Evolutionary conservation across 441 rosid species (phyloP).

Genomic region (Pelargonium myrrhifolium): DNA sequence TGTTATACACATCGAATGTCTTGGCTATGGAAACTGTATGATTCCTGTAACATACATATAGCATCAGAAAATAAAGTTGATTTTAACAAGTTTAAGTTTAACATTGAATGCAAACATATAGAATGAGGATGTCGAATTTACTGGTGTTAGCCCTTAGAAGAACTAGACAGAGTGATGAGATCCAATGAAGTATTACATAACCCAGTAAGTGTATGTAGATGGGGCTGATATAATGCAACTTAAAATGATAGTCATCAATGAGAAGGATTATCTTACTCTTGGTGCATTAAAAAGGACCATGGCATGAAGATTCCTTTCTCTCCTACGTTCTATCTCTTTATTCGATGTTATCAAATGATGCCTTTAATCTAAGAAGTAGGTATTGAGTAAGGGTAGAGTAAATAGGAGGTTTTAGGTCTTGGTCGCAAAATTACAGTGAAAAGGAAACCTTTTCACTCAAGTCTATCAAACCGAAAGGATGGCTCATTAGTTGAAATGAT

Average conservation of each 20-base stretch:
- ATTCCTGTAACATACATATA: neutral
- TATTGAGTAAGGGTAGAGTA: neutral
- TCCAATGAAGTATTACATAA: neutral
- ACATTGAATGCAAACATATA: neutral
- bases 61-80: neutral
- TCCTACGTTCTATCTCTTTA: neutral
- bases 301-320: neutral
- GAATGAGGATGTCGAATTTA: neutral
- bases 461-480: neutral
- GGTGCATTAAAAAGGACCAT: neutral
- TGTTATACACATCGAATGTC: neutral
- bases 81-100: conserved; percentile 2
- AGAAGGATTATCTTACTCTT: neutral
- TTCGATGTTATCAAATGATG: neutral
- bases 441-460: neutral
- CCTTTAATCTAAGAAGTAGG: neutral
- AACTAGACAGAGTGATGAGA: neutral
- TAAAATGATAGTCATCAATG: neutral
- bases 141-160: neutral
- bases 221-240: neutral
- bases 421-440: neutral
- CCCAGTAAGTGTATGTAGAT: neutral
- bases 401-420: neutral
- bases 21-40: neutral
- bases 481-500: neutral